Conservation (phyloP, 1,139 yeast species). For the Hansenula lynferdii region DNA sequence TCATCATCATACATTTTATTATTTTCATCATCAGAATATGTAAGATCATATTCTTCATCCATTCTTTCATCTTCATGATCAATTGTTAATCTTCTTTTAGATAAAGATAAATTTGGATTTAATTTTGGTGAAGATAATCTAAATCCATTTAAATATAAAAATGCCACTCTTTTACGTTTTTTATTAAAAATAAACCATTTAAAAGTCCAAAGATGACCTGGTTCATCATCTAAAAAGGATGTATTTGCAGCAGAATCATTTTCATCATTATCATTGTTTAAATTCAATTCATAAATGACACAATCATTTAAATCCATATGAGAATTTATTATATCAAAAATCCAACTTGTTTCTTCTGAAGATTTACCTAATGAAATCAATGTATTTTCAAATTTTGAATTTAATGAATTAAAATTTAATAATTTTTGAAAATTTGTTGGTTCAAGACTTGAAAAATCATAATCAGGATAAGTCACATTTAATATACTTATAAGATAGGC, state of each 20-base stretch:
- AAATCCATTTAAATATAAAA: slow-evolving; percentile 53
- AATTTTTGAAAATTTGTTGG: slow-evolving; percentile 78
- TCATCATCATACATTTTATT: slow-evolving; percentile 21
- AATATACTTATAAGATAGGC: slow-evolving; percentile 87
- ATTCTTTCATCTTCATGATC: slow-evolving; percentile 34
- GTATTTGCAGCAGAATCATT: slow-evolving; percentile 76
- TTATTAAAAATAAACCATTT: slow-evolving; percentile 93
- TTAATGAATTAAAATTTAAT: slow-evolving; percentile 43
- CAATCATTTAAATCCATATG: slow-evolving; percentile 81
- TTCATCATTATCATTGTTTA: slow-evolving; percentile 49
- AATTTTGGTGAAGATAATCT: slow-evolving; percentile 25
- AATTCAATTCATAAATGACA: slow-evolving; percentile 55
- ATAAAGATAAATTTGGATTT: slow-evolving; percentile 15
- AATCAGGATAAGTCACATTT: slow-evolving; percentile 93
- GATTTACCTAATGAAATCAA: slow-evolving; percentile 70
- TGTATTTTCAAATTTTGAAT: slow-evolving; percentile 73
- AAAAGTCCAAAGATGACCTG: slow-evolving; percentile 70
- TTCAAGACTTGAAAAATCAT: slow-evolving; percentile 77
- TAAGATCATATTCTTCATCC: slow-evolving; percentile 46
- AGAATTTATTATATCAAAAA: slow-evolving; percentile 86
- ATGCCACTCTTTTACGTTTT: slow-evolving; percentile 87
- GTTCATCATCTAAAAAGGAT: slow-evolving; percentile 61
- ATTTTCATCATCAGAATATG: slow-evolving; percentile 30
- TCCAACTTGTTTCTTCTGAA: slow-evolving; percentile 58
- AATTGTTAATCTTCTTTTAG: slow-evolving; percentile 26